These are phyloP conservation scores for Metschnikowia cerradonensis DNA, from an alignment of 805 yeast species.

Conservation along the genomic window DNA sequence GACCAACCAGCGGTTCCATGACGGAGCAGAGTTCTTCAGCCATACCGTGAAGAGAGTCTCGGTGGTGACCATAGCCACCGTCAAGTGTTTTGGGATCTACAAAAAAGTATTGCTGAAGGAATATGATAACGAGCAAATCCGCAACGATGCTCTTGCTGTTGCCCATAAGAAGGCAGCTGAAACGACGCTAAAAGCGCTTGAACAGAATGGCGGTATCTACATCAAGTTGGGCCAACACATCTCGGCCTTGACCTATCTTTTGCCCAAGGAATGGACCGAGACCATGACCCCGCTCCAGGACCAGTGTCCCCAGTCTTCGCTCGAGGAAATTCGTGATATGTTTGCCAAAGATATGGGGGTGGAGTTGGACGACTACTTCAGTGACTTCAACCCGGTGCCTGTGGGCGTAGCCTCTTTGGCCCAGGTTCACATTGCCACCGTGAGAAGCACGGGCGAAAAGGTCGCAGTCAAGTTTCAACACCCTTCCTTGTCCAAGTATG, in stretches of 20 bases:
- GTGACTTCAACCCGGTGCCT: slow-evolving; percentile 64
- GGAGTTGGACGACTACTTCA: slow-evolving; percentile 58
- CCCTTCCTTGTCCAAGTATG: slow-evolving; percentile 80
- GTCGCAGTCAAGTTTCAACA: slow-evolving; percentile 97
- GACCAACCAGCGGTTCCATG: slow-evolving; percentile 36
- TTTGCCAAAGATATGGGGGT: slow-evolving; percentile 63
- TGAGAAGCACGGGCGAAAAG: slow-evolving; percentile 54
- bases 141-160: slow-evolving; percentile 48
- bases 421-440: slow-evolving; percentile 81
- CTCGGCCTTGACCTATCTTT: slow-evolving; percentile 83
- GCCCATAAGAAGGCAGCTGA: slow-evolving; percentile 77
- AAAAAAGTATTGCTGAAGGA: slow-evolving; percentile 47
- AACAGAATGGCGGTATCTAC: slow-evolving; percentile 85
- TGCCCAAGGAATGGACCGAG: slow-evolving; percentile 93
- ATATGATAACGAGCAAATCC: slow-evolving; percentile 39
- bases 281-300: slow-evolving; percentile 93
- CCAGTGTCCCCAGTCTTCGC: slow-evolving; percentile 75
- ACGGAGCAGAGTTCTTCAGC: slow-evolving; percentile 29
- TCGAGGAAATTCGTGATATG: slow-evolving; percentile 65
- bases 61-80: slow-evolving; percentile 65
- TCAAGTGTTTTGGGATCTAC: slow-evolving; percentile 70
- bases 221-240: slow-evolving; percentile 95
- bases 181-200: slow-evolving; percentile 74
- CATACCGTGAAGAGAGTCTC: slow-evolving; percentile 49
- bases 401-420: slow-evolving; percentile 96